phyloP scores from a whole-genome alignment of 2,329 filamentous ascomycete genomes.

The Scopulariopsis brevicaulis region DNA sequence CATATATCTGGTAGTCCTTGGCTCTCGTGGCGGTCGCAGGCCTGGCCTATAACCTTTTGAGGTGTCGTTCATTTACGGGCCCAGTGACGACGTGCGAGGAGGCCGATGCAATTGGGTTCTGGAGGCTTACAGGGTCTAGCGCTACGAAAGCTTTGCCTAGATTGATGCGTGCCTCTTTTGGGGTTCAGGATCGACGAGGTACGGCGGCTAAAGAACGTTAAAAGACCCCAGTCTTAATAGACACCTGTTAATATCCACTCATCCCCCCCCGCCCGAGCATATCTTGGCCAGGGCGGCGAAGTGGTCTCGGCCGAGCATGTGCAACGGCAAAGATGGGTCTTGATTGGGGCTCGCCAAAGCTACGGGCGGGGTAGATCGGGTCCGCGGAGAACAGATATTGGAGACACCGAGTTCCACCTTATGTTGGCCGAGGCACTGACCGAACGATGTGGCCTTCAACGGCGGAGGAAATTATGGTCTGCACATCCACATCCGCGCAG shows the following conservation, averaged over 20 bases:
- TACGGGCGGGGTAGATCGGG: conserved; percentile 4
- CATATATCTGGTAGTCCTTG: not conserved
- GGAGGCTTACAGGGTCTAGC: not conserved
- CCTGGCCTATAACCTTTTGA: not conserved
- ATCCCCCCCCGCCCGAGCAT: not conserved
- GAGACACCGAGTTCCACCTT: conserved; percentile 5
- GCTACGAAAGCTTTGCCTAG: not conserved
- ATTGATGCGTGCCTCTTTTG: not conserved
- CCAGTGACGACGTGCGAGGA: no score
- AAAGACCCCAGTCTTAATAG: not conserved
- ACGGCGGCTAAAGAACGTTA: conserved; percentile 4
- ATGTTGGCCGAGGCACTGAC: not conserved
- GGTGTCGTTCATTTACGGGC: no score
- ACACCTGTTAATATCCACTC: not conserved
- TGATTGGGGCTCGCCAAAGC: not conserved
- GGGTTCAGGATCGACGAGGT: not conserved
- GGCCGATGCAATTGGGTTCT: not conserved
- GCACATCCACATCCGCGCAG: not conserved
- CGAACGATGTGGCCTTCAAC: not conserved
- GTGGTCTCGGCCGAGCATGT: not conserved
- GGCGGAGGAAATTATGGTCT: not conserved
- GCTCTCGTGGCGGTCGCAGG: not conserved
- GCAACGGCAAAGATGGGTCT: not conserved
- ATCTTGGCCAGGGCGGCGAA: not conserved
- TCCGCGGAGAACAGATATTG: not conserved